Conservation (phyloP, 106 monocot species). For the Agapanthus africanus region DNA sequence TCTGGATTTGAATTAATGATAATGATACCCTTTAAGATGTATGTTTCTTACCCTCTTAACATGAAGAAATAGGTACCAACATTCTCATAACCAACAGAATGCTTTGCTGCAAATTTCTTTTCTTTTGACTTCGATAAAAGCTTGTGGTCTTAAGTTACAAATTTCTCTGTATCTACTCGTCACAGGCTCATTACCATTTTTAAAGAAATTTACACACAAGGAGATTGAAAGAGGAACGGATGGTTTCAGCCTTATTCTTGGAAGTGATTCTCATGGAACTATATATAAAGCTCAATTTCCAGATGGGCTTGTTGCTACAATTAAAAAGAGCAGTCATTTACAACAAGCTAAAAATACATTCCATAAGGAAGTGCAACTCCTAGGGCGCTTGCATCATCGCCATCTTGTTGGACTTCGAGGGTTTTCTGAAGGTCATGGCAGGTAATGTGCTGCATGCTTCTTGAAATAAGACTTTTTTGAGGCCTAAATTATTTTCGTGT, state of each 20-base stretch:
- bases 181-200: conserved; percentile 37
- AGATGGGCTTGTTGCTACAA: conserved; percentile 52
- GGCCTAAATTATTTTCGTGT: too few species aligned
- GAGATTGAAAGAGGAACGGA: conserved; percentile 73
- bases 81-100: neutral
- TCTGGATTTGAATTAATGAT: neutral
- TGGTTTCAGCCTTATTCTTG: conserved; percentile 56
- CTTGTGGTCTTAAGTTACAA: neutral
- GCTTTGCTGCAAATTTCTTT: neutral
- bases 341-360: conserved; percentile 33
- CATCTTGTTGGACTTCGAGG: conserved; percentile 65
- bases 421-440: conserved; percentile 62
- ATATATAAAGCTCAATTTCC: conserved; percentile 73
- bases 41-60: too few species aligned
- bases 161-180: too few species aligned
- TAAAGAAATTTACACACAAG: conserved; percentile 53
- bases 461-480: too few species aligned
- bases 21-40: neutral
- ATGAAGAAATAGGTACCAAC: too few species aligned
- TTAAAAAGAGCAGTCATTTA: conserved; percentile 26
- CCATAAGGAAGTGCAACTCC: conserved; percentile 36
- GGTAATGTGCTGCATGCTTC: too few species aligned
- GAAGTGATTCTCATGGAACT: conserved; percentile 42
- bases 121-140: neutral
- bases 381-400: conserved; percentile 65